phyloP scores from a whole-genome alignment of 352 stramenopile genomes.

The Chrysophaeum taylorii region DNA sequence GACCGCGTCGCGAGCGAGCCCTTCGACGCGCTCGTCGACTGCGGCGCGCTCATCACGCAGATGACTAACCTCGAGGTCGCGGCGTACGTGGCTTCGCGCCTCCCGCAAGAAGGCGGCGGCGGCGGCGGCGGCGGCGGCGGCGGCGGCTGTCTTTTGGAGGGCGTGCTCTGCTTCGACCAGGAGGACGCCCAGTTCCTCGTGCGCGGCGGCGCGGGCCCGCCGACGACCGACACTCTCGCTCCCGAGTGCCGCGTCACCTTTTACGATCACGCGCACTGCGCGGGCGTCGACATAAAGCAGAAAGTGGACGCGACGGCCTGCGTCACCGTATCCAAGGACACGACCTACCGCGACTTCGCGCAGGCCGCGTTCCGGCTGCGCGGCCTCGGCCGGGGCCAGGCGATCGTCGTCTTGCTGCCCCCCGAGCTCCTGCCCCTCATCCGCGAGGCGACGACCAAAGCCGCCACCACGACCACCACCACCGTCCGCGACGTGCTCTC shows the following conservation, averaged over 20 bases:
- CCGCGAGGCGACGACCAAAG: background rate
- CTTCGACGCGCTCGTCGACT: conserved; percentile 42
- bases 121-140: no score
- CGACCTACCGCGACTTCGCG: conserved; percentile 39
- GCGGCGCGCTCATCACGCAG: conserved; percentile 46
- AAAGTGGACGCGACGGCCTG: conserved; percentile 29
- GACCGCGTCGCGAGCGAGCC: conserved; percentile 19
- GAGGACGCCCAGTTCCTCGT: background rate
- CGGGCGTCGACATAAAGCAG: conserved; percentile 49
- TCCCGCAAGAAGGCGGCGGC: no score
- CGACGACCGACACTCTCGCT: conserved; percentile 28
- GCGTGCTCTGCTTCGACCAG: conserved; percentile 47
- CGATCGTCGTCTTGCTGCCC: conserved; percentile 72
- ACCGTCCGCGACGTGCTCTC: conserved; percentile 59
- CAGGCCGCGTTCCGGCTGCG: conserved; percentile 44
- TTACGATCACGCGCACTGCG: conserved; percentile 48
- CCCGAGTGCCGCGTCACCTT: conserved; percentile 36
- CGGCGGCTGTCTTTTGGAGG: no score
- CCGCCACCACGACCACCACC: background rate
- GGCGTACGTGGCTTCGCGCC: no score
- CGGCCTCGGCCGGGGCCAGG: conserved; percentile 48
- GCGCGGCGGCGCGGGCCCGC: conserved; percentile 44
- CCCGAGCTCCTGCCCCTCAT: conserved; percentile 43
- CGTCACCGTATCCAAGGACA: conserved; percentile 51
- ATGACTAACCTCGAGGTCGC: conserved; percentile 43